Conservation (phyloP, 306 rosid species). For the Styphnolobium japonicum region DNA sequence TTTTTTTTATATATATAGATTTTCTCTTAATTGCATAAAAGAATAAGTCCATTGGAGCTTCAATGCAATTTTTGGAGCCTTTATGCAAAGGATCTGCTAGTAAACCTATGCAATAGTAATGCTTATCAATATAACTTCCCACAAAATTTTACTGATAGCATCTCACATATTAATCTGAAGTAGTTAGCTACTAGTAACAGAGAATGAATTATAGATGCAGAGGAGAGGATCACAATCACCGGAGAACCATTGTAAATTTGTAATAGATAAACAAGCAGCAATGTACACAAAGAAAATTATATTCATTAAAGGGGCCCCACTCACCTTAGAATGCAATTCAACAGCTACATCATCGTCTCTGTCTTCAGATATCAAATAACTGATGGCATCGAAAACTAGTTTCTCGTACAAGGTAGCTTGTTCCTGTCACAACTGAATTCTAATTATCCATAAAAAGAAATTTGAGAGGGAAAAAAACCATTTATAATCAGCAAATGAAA, state of each 20-base stretch:
- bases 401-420: constrained; percentile 82
- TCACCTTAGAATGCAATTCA: constrained; percentile 64
- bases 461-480: background rate
- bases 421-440: constrained; percentile 49
- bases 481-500: background rate
- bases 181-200: background rate
- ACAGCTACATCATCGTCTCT: constrained; percentile 77
- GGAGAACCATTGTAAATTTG: background rate
- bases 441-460: background rate
- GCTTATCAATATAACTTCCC: background rate
- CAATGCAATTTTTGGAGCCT: background rate
- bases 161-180: background rate
- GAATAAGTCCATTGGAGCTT: background rate
- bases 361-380: constrained; percentile 54
- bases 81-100: background rate
- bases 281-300: background rate
- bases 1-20: background rate
- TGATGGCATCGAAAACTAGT: constrained; percentile 58
- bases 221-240: background rate
- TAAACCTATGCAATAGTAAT: background rate
- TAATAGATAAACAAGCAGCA: background rate
- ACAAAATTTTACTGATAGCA: background rate
- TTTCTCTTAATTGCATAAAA: background rate
- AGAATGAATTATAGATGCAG: background rate
- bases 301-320: background rate